A percentile compares a stretch with the other conserved stretches of the same genome.
Evolutionary conservation across 2,329 filamentous ascomycete genomes (phyloP).

Genomic region (Clonostachys rhizophaga): DNA sequence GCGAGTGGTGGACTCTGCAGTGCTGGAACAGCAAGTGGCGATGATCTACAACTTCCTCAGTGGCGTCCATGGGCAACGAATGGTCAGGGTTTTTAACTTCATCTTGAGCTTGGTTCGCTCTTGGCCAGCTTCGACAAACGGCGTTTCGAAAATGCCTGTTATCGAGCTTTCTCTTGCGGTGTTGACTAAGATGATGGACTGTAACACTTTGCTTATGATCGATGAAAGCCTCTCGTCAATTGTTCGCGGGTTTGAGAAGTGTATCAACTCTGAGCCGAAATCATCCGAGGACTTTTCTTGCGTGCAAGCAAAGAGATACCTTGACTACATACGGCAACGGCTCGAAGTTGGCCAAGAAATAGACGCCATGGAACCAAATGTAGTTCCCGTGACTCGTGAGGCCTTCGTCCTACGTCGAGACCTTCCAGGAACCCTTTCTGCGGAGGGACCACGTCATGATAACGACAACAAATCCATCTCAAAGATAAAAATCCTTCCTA

Average conservation of each 20-base stretch:
- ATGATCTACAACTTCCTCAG: not conserved
- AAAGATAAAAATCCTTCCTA: constrained; percentile 44
- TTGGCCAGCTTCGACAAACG: no score
- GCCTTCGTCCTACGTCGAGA: constrained; percentile 21
- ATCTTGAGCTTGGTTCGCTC: no score
- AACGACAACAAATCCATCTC: constrained; percentile 42
- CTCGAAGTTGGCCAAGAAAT: constrained; percentile 18
- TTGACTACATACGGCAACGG: constrained; percentile 21
- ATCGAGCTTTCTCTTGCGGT: no score
- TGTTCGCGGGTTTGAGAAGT: no score
- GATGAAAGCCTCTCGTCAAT: no score
- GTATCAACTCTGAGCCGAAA: no score
- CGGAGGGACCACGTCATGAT: constrained; percentile 33
- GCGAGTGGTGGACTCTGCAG: not conserved
- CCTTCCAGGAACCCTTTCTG: constrained; percentile 23
- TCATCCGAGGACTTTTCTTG: no score
- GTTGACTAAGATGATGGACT: no score
- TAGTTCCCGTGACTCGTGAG: constrained; percentile 8
- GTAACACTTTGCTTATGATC: no score
- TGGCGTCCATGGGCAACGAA: constrained; percentile 5
- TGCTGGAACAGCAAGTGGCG: not conserved
- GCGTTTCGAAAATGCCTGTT: no score
- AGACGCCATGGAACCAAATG: constrained; percentile 5
- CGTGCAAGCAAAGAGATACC: not conserved
- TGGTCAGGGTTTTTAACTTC: no score